A percentile compares a stretch with the other conserved stretches of the same genome.
These are phyloP conservation scores for Peronospora farinosa DNA, from an alignment of 352 stramenopile genomes.

Conservation along the genomic window DNA sequence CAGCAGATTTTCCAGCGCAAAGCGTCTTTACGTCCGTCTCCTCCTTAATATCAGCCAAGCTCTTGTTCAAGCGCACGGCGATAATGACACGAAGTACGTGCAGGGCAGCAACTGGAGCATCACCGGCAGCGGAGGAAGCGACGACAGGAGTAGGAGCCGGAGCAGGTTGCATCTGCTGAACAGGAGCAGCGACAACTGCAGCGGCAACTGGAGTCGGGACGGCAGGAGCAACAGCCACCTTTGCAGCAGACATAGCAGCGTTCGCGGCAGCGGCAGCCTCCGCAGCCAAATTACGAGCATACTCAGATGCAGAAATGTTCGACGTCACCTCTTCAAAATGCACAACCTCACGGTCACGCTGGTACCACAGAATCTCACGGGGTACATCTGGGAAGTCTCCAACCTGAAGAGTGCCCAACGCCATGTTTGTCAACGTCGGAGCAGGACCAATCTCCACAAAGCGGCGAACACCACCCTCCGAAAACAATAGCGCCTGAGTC, in stretches of 20 bases:
- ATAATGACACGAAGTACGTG: conserved; percentile 74
- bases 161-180: conserved; percentile 16
- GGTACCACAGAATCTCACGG: conserved; percentile 78
- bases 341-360: conserved; percentile 73
- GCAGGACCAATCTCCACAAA: conserved; percentile 82
- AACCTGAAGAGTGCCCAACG: conserved; percentile 60
- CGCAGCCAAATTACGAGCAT: conserved; percentile 36
- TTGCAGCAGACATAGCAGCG: conserved; percentile 31
- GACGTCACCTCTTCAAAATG: conserved; percentile 69
- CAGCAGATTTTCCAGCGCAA: conserved; percentile 75
- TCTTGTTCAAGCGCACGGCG: conserved; percentile 70
- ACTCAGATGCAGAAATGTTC: conserved; percentile 63
- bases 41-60: conserved; percentile 54
- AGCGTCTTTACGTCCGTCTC: conserved; percentile 77
- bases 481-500: conserved; percentile 76
- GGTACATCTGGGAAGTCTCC: conserved; percentile 49
- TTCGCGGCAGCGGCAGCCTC: conserved; percentile 31
- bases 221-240: conserved; percentile 29
- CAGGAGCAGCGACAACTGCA: conserved; percentile 17
- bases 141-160: conserved; percentile 11
- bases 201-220: conserved; percentile 27
- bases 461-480: conserved; percentile 44
- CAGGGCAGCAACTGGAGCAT: conserved; percentile 56
- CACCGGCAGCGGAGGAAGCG: conserved; percentile 26
- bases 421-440: conserved; percentile 83